A percentile compares a stretch with the other conserved stretches of the same genome.
These are phyloP conservation scores for Diaporthe ampelina DNA, from an alignment of 2,329 filamentous ascomycete genomes.

Conservation along the genomic window DNA sequence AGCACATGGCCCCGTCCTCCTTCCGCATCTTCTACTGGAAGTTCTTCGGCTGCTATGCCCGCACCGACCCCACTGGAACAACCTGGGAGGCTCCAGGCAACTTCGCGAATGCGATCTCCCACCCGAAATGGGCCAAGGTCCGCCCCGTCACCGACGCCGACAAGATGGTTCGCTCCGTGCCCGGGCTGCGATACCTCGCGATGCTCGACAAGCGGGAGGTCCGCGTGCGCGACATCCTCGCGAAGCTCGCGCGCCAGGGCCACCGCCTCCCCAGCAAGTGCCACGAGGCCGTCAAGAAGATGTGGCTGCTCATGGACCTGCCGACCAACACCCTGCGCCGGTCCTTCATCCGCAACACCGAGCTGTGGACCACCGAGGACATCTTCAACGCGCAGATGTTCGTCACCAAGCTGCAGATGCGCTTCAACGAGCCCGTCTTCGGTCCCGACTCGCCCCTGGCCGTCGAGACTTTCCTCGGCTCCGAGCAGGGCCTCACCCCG, in stretches of 20 bases:
- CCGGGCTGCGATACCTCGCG: slow-evolving; percentile 75
- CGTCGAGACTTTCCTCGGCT: slow-evolving; percentile 71
- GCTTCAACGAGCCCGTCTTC: slow-evolving; percentile 74
- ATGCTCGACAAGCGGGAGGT: slow-evolving; percentile 74
- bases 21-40: slow-evolving; percentile 71
- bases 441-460: slow-evolving; percentile 65
- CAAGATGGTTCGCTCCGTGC: slow-evolving; percentile 64
- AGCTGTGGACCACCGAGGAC: slow-evolving; percentile 71
- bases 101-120: slow-evolving; percentile 32
- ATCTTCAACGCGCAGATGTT: slow-evolving; percentile 75
- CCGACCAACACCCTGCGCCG: slow-evolving; percentile 68
- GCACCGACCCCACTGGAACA: slow-evolving; percentile 69
- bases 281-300: slow-evolving; percentile 67
- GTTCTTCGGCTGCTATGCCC: slow-evolving; percentile 69
- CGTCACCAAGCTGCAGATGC: slow-evolving; percentile 79
- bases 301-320: slow-evolving; percentile 82
- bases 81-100: slow-evolving; percentile 45
- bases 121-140: slow-evolving; percentile 34
- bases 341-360: slow-evolving; percentile 64
- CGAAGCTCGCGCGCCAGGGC: slow-evolving; percentile 69
- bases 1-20: slow-evolving; percentile 67
- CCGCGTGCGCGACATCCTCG: slow-evolving; percentile 73
- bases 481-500: slow-evolving; percentile 64
- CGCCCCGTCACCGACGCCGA: slow-evolving; percentile 36
- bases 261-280: slow-evolving; percentile 67